These are phyloP conservation scores for Euphorbia tirucalli DNA, from an alignment of 345 rosid genomes.

Conservation along the genomic window DNA sequence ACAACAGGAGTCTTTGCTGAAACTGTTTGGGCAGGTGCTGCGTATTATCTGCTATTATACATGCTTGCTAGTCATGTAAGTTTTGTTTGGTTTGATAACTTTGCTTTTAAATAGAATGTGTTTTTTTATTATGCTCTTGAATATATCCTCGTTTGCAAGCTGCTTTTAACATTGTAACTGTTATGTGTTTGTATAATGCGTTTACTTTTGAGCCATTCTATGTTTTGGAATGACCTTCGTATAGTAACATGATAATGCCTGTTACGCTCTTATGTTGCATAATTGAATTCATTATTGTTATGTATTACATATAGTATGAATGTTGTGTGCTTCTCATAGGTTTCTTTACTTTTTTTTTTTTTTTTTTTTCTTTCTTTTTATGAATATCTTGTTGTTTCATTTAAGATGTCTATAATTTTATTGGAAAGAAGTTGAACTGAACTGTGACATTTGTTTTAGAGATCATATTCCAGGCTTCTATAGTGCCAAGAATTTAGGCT, in stretches of 20 bases:
- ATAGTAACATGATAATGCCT: not conserved
- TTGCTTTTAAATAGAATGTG: not conserved
- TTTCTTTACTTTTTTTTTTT: not conserved
- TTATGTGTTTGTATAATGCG: not conserved
- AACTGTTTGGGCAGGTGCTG: conserved; percentile 99
- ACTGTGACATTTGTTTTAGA: not conserved
- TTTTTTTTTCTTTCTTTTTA: not conserved
- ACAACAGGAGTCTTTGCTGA: conserved; percentile 95
- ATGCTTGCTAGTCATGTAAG: conserved; percentile 99
- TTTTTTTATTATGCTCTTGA: not conserved
- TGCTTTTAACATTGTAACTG: not conserved
- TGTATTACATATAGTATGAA: not conserved
- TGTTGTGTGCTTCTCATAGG: not conserved
- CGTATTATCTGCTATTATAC: conserved; percentile 80
- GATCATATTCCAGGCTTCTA: not conserved
- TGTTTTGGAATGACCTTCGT: not conserved
- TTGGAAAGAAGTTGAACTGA: not conserved
- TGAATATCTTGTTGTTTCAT: not conserved
- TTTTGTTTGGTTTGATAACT: conserved; percentile 18
- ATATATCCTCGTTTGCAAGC: not conserved
- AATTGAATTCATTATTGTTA: not conserved
- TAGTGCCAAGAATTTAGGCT: not conserved
- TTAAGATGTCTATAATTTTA: not conserved
- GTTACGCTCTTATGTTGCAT: not conserved
- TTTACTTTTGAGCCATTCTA: not conserved